Base-by-base conservation (phyloP, 495 filamentous ascomycete species). In the Neurospora tetrasperma region DNA sequence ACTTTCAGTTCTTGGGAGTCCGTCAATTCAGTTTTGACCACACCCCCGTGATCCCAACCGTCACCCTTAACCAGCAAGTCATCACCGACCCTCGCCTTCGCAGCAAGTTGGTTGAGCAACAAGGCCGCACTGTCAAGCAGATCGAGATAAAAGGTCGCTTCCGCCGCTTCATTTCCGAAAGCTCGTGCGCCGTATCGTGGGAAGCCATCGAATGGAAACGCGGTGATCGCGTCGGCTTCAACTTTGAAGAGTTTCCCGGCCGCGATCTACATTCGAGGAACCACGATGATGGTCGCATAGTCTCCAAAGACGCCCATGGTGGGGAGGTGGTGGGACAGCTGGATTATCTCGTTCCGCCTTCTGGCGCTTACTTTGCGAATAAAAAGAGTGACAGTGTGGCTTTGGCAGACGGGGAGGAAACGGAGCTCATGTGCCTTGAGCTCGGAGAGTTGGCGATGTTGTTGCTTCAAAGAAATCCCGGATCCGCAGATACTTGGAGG, bases 381-480 rank as follows among this genome's bases (percentile, higher is more conserved):
- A 62, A 46, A 31, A 23, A 39, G 42, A 6, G 42, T 42, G 2
- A 66, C 27, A 62, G 40, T 10, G 43, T 69, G 12, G 75, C 69
- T n/a, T 44, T 80, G 12, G 73, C 59, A 4, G 77, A 75, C 9
- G 79, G 78, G 14, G 71, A 44, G 5, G 79, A 80, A 71, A 76
- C 71, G 16, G 76, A 78, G 16, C 46, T 80, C 16, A 62, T 78
- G 68, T 79, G 78, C 48, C 74, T 80, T 12, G 79, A 80, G 48
- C 69, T 80, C 10, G 79, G 79, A n/a, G 78, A 79, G 48, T 69
- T 71, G n/a, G 79, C 78, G 0, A 80, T 80, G 79, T 75, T 80
- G 9, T 70, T 80, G 69, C 75, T 80, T 7, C 69, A 72, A 18
- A 72, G 23, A 23, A 54, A 75, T 2, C 73, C 72, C 2, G 39